These are phyloP conservation scores for Apostasia ramifera DNA, from an alignment of 106 monocot genomes.

Conservation along the genomic window DNA sequence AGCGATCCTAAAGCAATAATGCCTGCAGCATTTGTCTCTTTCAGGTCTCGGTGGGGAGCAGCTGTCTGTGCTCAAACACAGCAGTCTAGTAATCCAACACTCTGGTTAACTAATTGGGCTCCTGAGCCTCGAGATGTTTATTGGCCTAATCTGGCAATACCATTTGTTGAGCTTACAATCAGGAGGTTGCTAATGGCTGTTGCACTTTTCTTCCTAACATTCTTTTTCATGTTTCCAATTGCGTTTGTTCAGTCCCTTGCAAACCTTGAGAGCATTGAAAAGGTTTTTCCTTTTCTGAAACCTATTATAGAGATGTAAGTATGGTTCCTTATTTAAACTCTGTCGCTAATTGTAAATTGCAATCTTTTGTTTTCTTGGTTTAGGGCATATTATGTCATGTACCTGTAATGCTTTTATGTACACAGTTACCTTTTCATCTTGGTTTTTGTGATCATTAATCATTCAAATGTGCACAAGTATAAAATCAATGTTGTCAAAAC, in stretches of 20 bases:
- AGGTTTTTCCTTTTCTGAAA: slow-evolving; percentile 57
- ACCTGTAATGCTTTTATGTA: neutral
- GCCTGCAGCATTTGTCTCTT: slow-evolving; percentile 89
- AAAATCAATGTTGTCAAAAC: no score
- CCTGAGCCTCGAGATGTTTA: slow-evolving; percentile 95
- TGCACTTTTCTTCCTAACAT: slow-evolving; percentile 69
- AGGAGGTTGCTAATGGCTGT: slow-evolving; percentile 71
- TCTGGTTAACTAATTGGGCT: slow-evolving; percentile 96
- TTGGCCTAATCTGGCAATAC: slow-evolving; percentile 86
- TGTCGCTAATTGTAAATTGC: neutral
- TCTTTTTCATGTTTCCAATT: slow-evolving; percentile 92
- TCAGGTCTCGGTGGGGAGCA: slow-evolving; percentile 71
- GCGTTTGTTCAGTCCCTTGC: slow-evolving; percentile 91
- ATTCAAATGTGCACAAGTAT: no score
- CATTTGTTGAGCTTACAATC: slow-evolving; percentile 62
- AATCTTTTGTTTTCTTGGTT: no score
- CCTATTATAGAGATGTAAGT: slow-evolving; percentile 72
- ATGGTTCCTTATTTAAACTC: neutral
- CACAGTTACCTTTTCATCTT: neutral
- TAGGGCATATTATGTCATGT: neutral
- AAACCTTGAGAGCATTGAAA: slow-evolving; percentile 75
- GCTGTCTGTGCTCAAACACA: slow-evolving; percentile 98
- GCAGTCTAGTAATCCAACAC: slow-evolving; percentile 82
- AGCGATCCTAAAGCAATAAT: slow-evolving; percentile 58
- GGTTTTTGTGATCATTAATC: no score